Conservation (phyloP, 495 filamentous ascomycete genomes). For the Xylaria flabelliformis region DNA sequence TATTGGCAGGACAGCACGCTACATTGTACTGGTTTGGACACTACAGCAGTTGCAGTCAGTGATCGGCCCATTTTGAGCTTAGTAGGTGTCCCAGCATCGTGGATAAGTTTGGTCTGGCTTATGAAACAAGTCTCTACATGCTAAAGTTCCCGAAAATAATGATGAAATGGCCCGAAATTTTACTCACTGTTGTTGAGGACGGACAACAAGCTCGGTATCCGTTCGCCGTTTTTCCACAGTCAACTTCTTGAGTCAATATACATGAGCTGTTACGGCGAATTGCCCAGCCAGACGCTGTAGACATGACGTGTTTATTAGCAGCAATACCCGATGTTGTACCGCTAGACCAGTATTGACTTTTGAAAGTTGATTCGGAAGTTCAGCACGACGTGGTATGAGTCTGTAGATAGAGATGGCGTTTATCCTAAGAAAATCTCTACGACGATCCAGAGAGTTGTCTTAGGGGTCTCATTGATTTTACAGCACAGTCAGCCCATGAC, state of each 20-base stretch:
- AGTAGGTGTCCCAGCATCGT: neutral
- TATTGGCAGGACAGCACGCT: constrained; percentile 26
- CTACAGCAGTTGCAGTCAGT: neutral
- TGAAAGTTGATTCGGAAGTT: neutral
- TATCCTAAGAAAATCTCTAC: no score
- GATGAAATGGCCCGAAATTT: neutral
- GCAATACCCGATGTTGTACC: neutral
- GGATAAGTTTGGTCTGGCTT: neutral
- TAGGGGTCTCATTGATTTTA: no score
- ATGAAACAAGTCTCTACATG: neutral
- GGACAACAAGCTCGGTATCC: constrained; percentile 32
- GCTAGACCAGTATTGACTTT: neutral
- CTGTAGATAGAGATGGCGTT: neutral
- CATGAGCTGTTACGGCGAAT: constrained; percentile 29
- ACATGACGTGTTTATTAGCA: neutral
- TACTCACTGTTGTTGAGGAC: constrained; percentile 23
- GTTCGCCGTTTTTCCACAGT: constrained; percentile 26
- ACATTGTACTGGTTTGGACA: constrained; percentile 31
- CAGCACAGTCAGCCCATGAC: no score
- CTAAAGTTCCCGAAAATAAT: neutral
- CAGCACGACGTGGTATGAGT: neutral
- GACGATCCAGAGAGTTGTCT: neutral
- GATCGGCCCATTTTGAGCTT: neutral
- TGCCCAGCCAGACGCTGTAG: constrained; percentile 30
- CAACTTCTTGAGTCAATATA: constrained; percentile 22